Evolutionary conservation across 2,329 filamentous ascomycete genomes (phyloP).

Genomic region (Aureobasidium sp.): DNA sequence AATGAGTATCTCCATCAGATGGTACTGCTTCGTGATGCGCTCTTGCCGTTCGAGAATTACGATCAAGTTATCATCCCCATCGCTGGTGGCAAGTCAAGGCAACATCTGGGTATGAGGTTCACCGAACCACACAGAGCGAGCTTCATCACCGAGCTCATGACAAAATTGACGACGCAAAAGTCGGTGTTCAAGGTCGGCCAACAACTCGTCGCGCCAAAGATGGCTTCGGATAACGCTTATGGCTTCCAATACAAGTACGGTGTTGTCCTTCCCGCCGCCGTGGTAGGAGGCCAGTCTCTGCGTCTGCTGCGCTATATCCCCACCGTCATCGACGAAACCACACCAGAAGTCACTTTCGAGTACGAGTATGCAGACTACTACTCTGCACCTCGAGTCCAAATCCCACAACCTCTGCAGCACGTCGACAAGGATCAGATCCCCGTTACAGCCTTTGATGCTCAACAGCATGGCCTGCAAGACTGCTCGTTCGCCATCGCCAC

Average conservation of each 20-base stretch:
- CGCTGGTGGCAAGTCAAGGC: neutral
- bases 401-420: neutral
- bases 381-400: neutral
- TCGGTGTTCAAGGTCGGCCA: neutral
- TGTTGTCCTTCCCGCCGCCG: neutral
- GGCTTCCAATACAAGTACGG: neutral
- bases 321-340: neutral
- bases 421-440: too few species aligned
- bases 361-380: neutral
- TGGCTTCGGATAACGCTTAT: neutral
- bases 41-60: constrained; percentile 3
- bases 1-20: neutral
- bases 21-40: neutral
- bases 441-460: too few species aligned
- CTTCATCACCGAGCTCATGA: constrained; percentile 9
- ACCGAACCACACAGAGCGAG: neutral
- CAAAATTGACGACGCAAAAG: neutral
- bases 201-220: neutral
- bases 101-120: neutral
- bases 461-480: neutral
- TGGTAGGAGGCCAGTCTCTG: neutral
- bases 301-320: neutral
- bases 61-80: constrained; percentile 5
- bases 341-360: neutral
- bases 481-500: neutral